Base-by-base conservation (phyloP, 495 filamentous ascomycete species). In the Penicillium malachiteum region DNA sequence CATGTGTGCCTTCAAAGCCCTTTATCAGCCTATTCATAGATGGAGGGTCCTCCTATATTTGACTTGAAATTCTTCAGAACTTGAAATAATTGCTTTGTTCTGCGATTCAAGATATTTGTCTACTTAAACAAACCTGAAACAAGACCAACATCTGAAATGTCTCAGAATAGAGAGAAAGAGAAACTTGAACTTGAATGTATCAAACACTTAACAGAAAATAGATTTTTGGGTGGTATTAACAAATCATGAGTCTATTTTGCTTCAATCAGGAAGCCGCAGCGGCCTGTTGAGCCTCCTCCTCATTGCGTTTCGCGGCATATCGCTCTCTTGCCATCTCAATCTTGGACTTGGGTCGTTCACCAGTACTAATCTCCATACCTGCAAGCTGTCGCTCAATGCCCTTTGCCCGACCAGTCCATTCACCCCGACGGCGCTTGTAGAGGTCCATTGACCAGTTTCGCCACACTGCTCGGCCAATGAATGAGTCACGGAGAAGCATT, bases 371-470 rank as follows among this genome's bases (percentile, higher is more conserved):
- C 39, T 69, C 56, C 50, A 31, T 54, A 16, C 42, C 49, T 38
- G 67, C 48, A 38, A 67, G 52, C 17, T 63, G 45, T 40, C 54
- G 55, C n/a, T 70, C 60, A 42, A 67, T 45, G 2, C 68, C 83
- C 73, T 87, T 89, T 13, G 84, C 86, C 70, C 84, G 84, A 17
- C 73, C 70, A 30, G 85, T 79, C 90, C 90, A 95, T 35, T 92
- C 87, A 17, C 72, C 76, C 38, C 84, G 71, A 46, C 83, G 76
- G 44, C 84, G 74, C 59, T 87, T 89, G 72, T 87, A 97, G 18
- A 92, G 64, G 71, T 97, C 94, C 74, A 96, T 91, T 50, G 80
- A 83, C 95, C 94, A 98, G 56, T 94, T 90, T 50, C 87, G 77
- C 93, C 91, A 97, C 10, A 96, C 90, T 3, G 86, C 87, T 6